Evolutionary conservation across 495 filamentous ascomycete genomes (phyloP).

Genomic region (Talaromyces proteolyticus): DNA sequence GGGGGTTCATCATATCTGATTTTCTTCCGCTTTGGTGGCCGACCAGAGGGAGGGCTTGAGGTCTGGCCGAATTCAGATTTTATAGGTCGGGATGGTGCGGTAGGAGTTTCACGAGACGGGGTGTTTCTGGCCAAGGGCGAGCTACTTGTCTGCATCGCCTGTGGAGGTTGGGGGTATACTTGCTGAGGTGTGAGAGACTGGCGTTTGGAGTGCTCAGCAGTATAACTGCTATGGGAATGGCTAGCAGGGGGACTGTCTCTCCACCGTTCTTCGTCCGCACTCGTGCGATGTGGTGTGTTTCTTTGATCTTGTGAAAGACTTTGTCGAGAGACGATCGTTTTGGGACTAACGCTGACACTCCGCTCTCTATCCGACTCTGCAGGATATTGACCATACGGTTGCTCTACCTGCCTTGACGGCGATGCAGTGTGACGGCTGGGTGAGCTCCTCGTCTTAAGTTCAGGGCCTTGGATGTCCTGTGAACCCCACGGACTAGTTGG

Average conservation of each 20-base stretch:
- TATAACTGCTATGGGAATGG: conserved; percentile 9
- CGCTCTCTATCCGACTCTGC: conserved; percentile 27
- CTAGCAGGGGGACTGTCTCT: conserved; percentile 21
- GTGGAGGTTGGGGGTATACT: conserved; percentile 11
- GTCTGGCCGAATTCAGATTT: conserved; percentile 1
- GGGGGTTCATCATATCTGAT: conserved; percentile 40
- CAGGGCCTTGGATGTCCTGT: conserved; percentile 20
- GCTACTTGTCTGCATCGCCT: conserved; percentile 20
- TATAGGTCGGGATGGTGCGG: background rate
- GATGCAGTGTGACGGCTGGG: conserved; percentile 20
- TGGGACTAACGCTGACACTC: conserved; percentile 39
- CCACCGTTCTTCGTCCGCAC: conserved; percentile 20
- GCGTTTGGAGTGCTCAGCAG: background rate
- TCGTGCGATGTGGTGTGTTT: conserved; percentile 11
- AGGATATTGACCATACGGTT: conserved; percentile 11
- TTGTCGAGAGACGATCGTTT: conserved; percentile 29
- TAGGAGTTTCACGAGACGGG: conserved; percentile 9
- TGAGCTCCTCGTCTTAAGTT: conserved; percentile 18
- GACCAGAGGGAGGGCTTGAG: conserved; percentile 4
- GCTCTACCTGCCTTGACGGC: conserved; percentile 22
- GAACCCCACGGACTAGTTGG: conserved; percentile 29
- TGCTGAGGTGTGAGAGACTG: conserved; percentile 4
- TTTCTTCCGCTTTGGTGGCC: conserved; percentile 28
- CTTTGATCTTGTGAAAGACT: conserved; percentile 14
- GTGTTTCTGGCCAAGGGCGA: conserved; percentile 18